Evolutionary conservation across 2,329 filamentous ascomycete species (phyloP).

Genomic region (Aspergillus proliferans): DNA sequence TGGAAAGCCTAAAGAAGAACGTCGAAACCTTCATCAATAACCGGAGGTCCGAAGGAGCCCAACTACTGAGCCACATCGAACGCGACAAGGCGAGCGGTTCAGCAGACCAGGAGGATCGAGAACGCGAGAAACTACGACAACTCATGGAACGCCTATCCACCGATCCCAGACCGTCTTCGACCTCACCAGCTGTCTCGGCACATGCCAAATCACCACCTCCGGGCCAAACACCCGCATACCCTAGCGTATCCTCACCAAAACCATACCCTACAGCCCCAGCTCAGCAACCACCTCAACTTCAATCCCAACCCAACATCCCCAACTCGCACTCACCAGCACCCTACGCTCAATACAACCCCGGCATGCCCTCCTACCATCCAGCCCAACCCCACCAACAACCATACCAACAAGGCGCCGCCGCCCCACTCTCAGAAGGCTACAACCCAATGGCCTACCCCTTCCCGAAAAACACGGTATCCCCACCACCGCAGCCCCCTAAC

Average conservation of each 20-base stretch:
- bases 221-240: constrained; percentile 27
- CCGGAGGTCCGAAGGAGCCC: constrained; percentile 79
- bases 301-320: constrained; percentile 12
- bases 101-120: constrained; percentile 63
- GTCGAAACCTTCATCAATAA: constrained; percentile 97
- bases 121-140: constrained; percentile 76
- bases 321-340: constrained; percentile 32
- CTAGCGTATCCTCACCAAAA: constrained; percentile 27
- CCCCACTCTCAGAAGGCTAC: constrained; percentile 39
- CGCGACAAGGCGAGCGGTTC: constrained; percentile 61
- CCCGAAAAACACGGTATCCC: constrained; percentile 32
- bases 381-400: constrained; percentile 25
- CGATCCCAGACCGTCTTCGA: constrained; percentile 45
- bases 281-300: constrained; percentile 13
- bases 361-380: neutral
- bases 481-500: constrained; percentile 40
- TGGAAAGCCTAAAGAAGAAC: constrained; percentile 87
- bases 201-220: constrained; percentile 37
- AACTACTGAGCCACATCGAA: constrained; percentile 83
- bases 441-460: constrained; percentile 48
- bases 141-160: constrained; percentile 96
- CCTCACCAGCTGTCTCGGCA: constrained; percentile 30
- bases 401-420: constrained; percentile 39
- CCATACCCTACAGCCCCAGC: constrained; percentile 19
- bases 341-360: constrained; percentile 29